Conservation (phyloP, 371 early-diverging fungal genomes). For the Syncephalastrum monosporum region DNA sequence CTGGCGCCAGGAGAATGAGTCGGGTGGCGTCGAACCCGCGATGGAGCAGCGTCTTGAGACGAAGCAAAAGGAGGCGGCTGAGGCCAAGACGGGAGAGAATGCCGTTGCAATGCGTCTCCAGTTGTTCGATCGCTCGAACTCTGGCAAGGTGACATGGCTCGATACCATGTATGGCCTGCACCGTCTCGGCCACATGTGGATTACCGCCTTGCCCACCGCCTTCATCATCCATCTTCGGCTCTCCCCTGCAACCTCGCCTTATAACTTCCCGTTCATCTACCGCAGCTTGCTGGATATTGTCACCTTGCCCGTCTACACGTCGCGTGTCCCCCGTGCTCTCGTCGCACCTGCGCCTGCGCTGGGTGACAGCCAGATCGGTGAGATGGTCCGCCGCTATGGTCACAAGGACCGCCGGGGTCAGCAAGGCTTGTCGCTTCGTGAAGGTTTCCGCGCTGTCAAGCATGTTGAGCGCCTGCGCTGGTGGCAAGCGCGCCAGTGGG, state of each 20-base stretch:
- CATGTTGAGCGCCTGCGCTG: background rate
- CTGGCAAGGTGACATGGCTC: conserved; percentile 34
- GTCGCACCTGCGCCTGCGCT: conserved; percentile 24
- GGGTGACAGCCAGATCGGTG: conserved; percentile 11
- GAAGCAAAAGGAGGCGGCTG: conserved; percentile 12
- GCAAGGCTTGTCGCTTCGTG: too few species aligned
- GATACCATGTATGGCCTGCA: conserved; percentile 21
- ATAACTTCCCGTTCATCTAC: conserved; percentile 42
- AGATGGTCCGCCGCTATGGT: conserved; percentile 22
- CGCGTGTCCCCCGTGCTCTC: conserved; percentile 21
- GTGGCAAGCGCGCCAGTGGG: conserved; percentile 2
- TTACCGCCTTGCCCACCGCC: conserved; percentile 36
- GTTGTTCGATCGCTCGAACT: conserved; percentile 25
- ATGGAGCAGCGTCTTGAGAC: background rate
- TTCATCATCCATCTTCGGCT: conserved; percentile 38
- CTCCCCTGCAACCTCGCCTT: conserved; percentile 46
- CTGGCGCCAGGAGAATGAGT: conserved; percentile 6
- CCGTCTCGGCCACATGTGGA: conserved; percentile 33
- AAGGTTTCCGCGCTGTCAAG: too few species aligned
- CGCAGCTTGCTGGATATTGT: conserved; percentile 34
- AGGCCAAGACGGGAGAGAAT: conserved; percentile 20
- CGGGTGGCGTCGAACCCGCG: background rate
- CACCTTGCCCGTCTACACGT: conserved; percentile 42
- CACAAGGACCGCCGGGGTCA: background rate
- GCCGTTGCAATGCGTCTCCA: conserved; percentile 15